A percentile compares a stretch with the other conserved stretches of the same genome.
Evolutionary conservation across 129 eudicot genomes (phyloP).

Genomic region (Chrysanthemum makinoi): DNA sequence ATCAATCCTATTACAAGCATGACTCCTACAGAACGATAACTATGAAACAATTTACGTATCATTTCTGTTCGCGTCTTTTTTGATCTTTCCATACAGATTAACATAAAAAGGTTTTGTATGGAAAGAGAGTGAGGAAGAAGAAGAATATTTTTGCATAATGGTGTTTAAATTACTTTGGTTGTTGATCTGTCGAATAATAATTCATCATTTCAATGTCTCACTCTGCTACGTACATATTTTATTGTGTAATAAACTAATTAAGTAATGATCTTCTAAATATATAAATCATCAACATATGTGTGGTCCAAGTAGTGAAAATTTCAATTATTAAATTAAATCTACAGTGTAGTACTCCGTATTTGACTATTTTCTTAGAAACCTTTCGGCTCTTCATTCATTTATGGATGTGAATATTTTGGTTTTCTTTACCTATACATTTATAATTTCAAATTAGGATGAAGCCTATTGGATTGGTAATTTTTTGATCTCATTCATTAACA

Average conservation of each 20-base stretch:
- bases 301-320: neutral
- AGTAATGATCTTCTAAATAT: neutral
- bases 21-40: slow-evolving; percentile 1
- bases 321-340: neutral
- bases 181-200: neutral
- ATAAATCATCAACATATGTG: too few species aligned
- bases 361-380: too few species aligned
- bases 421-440: too few species aligned
- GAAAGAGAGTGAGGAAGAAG: neutral
- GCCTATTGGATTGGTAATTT: too few species aligned
- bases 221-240: neutral
- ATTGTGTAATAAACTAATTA: neutral
- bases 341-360: too few species aligned
- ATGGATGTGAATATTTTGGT: too few species aligned
- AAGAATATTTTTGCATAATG: neutral
- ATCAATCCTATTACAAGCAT: slow-evolving; percentile 10
- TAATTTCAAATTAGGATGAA: too few species aligned
- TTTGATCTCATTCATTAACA: too few species aligned
- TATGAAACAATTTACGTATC: slow-evolving; percentile 3
- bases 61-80: neutral
- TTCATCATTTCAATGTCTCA: neutral
- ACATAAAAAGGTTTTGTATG: too few species aligned
- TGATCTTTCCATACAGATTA: too few species aligned
- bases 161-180: neutral
- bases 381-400: too few species aligned